phyloP scores from a whole-genome alignment of 345 rosid genomes.

The Kernera saxatilis region DNA sequence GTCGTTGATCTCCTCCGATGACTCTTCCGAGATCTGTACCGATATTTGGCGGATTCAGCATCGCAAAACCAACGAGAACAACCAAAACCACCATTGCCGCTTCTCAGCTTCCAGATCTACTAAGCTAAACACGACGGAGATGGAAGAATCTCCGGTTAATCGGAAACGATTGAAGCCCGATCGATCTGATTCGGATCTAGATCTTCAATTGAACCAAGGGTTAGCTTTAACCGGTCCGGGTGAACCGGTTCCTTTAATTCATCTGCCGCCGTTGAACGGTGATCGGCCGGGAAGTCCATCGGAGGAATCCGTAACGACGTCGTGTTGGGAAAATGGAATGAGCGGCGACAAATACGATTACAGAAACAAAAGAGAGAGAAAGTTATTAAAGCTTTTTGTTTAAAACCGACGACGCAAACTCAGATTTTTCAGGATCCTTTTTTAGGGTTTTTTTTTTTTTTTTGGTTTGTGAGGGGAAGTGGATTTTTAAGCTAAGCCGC shows the following conservation, averaged over 20 bases:
- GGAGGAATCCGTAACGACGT: conserved; percentile 79
- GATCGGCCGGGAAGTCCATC: conserved; percentile 65
- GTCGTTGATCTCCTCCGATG: conserved; percentile 42
- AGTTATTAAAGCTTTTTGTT: conserved; percentile 45
- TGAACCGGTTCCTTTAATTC: not conserved
- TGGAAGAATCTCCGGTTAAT: not conserved
- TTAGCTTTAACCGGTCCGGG: not conserved
- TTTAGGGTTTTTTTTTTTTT: not conserved
- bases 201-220: not conserved
- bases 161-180: conserved; percentile 3
- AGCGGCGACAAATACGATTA: conserved; percentile 27
- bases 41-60: conserved; percentile 12
- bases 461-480: not conserved
- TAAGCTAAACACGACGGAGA: conserved; percentile 32
- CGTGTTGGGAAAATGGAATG: conserved; percentile 53
- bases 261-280: conserved; percentile 19
- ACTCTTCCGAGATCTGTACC: conserved; percentile 48
- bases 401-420: conserved; percentile 32
- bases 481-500: conserved; percentile 7
- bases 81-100: conserved; percentile 27
- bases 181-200: not conserved
- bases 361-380: conserved; percentile 11
- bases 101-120: conserved; percentile 63
- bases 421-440: not conserved
- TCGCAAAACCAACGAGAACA: conserved; percentile 17